A percentile compares a stretch with the other conserved stretches of the same genome.
Evolutionary conservation across 805 yeast genomes (phyloP).

Genomic region (Ogataea nonfermentans): DNA sequence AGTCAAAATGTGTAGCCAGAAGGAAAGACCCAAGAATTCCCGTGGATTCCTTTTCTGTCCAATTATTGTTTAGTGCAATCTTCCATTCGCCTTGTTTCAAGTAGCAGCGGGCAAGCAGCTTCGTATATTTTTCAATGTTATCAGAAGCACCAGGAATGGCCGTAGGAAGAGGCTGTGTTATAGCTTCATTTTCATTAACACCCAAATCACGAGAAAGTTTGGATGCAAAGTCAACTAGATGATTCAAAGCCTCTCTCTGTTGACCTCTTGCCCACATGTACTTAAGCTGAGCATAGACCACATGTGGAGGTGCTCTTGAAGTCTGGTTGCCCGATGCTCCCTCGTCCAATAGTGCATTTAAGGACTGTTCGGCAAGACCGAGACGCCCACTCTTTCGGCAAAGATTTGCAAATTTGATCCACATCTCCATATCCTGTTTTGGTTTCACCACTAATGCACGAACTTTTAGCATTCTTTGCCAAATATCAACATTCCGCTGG

Average conservation of each 20-base stretch:
- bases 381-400: conserved; percentile 93
- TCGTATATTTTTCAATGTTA: conserved; percentile 80
- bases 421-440: conserved; percentile 93
- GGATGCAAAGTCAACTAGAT: conserved; percentile 85
- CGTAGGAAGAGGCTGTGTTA: conserved; percentile 80
- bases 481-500: conserved; percentile 96
- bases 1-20: conserved; percentile 92
- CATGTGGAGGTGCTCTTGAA: conserved; percentile 91
- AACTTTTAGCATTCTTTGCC: conserved; percentile 95
- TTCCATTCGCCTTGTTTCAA: conserved; percentile 99
- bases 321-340: conserved; percentile 39
- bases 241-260: conserved; percentile 79
- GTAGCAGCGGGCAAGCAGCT: conserved; percentile 86
- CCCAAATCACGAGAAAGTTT: conserved; percentile 88
- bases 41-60: conserved; percentile 73
- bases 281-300: conserved; percentile 94
- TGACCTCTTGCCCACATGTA: conserved; percentile 97
- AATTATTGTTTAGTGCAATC: conserved; percentile 69
- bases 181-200: conserved; percentile 79
- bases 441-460: conserved; percentile 92
- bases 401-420: conserved; percentile 96
- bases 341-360: conserved; percentile 74
- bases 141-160: conserved; percentile 67
- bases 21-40: conserved; percentile 88
- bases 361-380: conserved; percentile 88